A percentile compares a stretch with the other conserved stretches of the same genome.
Conservation (phyloP, 2,329 filamentous ascomycete species). For the Aspergillus sp. region DNA sequence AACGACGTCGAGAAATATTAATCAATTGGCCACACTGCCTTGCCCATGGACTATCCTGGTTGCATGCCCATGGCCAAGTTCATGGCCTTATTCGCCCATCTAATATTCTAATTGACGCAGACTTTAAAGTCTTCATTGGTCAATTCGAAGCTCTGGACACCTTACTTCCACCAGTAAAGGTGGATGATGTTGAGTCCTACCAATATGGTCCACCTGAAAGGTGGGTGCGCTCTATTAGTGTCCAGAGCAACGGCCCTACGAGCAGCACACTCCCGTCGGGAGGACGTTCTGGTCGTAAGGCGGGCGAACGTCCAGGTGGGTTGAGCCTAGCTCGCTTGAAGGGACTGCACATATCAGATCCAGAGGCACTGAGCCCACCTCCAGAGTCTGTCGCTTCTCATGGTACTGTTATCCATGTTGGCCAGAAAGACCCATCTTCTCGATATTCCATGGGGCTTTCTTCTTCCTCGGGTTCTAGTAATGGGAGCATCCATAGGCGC, state of each 20-base stretch:
- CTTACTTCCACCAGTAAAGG: slow-evolving; percentile 53
- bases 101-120: slow-evolving; percentile 59
- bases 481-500: slow-evolving; percentile 18
- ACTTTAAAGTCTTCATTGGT: slow-evolving; percentile 57
- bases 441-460: slow-evolving; percentile 34
- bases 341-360: slow-evolving; percentile 20
- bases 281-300: slow-evolving; percentile 39
- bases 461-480: slow-evolving; percentile 33
- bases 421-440: slow-evolving; percentile 28
- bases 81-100: slow-evolving; percentile 61
- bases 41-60: slow-evolving; percentile 54
- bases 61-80: slow-evolving; percentile 55
- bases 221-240: slow-evolving; percentile 41
- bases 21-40: slow-evolving; percentile 52
- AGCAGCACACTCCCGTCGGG: slow-evolving; percentile 40
- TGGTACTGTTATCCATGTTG: slow-evolving; percentile 36
- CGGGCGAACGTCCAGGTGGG: slow-evolving; percentile 18
- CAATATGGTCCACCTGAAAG: slow-evolving; percentile 61
- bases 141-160: slow-evolving; percentile 58
- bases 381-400: slow-evolving; percentile 35
- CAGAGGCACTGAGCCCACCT: slow-evolving; percentile 22
- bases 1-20: slow-evolving; percentile 41
- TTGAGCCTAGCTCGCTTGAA: slow-evolving; percentile 25
- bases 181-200: slow-evolving; percentile 57
- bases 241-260: slow-evolving; percentile 34